Percentiles rank a stretch among this genome's conserved stretches.
phyloP scores from a whole-genome alignment of 805 yeast genomes.

The Nakazawaea sp. region DNA sequence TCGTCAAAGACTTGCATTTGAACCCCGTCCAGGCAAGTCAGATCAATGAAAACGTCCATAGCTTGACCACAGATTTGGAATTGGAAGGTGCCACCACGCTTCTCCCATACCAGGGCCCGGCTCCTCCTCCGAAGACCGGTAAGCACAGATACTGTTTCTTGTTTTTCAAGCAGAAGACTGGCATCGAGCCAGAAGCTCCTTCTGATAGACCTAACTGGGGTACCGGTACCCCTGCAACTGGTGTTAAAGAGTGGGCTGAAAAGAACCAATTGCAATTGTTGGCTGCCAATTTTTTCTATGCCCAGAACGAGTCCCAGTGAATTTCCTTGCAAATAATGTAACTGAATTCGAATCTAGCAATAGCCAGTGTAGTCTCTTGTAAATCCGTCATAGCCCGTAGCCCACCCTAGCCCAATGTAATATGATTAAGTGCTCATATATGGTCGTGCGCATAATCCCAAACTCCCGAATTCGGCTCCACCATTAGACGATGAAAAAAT shows the following conservation, averaged over 20 bases:
- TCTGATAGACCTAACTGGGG: slow-evolving; percentile 76
- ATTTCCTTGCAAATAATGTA: no score
- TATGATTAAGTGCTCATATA: no score
- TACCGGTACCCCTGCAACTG: slow-evolving; percentile 71
- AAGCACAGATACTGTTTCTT: slow-evolving; percentile 82
- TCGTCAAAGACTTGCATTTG: slow-evolving; percentile 48
- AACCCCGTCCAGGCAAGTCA: slow-evolving; percentile 28
- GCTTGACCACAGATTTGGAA: slow-evolving; percentile 27
- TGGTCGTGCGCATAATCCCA: no score
- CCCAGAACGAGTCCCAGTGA: slow-evolving; percentile 44
- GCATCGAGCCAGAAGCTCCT: slow-evolving; percentile 31
- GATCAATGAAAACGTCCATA: slow-evolving; percentile 21
- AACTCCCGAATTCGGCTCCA: no score
- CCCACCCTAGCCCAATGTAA: no score
- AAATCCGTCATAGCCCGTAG: no score
- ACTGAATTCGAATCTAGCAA: no score
- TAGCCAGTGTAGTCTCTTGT: no score
- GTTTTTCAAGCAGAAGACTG: slow-evolving; percentile 55
- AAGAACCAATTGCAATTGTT: slow-evolving; percentile 57
- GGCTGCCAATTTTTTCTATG: slow-evolving; percentile 78
- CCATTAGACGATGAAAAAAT: no score
- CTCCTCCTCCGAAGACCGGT: slow-evolving; percentile 84
- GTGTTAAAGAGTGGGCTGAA: slow-evolving; percentile 68
- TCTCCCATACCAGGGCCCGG: slow-evolving; percentile 71
- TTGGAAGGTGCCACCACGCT: slow-evolving; percentile 32